Evolutionary conservation across 2,329 filamentous ascomycete genomes (phyloP).

Genomic region (Teratosphaeria zuluensis): DNA sequence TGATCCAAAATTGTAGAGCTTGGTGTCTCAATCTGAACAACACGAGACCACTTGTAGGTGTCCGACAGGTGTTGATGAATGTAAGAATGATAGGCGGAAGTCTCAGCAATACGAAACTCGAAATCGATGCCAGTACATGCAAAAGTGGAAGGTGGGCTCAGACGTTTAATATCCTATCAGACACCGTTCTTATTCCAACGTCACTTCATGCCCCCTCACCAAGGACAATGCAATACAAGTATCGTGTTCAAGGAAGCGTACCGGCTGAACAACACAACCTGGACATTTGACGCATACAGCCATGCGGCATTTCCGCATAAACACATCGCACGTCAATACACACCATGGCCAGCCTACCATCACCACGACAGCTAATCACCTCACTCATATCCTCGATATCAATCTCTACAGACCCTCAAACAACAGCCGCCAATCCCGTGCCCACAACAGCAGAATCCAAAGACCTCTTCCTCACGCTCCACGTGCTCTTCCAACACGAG

Average conservation of each 20-base stretch:
- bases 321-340: background rate
- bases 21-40: too few species aligned
- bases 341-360: background rate
- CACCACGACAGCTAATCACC: constrained; percentile 16
- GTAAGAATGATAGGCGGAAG: background rate
- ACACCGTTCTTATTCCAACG: background rate
- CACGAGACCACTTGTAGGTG: too few species aligned
- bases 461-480: constrained; percentile 61
- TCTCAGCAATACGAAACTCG: background rate
- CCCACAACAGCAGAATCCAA: constrained; percentile 16
- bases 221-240: background rate
- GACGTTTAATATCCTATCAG: background rate
- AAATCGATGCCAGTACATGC: background rate
- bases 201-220: background rate
- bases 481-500: constrained; percentile 73
- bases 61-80: background rate
- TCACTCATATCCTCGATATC: constrained; percentile 20
- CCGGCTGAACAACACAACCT: background rate
- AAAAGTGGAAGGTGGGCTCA: background rate
- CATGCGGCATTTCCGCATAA: background rate
- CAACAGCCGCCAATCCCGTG: constrained; percentile 34
- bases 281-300: background rate
- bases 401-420: constrained; percentile 10
- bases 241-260: background rate
- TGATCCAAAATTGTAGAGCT: too few species aligned